Evolutionary conservation across 495 filamentous ascomycete genomes (phyloP), one percentile per base, ranked within the genome.

Genomic region (Friedmanniomyces simplex): DNA sequence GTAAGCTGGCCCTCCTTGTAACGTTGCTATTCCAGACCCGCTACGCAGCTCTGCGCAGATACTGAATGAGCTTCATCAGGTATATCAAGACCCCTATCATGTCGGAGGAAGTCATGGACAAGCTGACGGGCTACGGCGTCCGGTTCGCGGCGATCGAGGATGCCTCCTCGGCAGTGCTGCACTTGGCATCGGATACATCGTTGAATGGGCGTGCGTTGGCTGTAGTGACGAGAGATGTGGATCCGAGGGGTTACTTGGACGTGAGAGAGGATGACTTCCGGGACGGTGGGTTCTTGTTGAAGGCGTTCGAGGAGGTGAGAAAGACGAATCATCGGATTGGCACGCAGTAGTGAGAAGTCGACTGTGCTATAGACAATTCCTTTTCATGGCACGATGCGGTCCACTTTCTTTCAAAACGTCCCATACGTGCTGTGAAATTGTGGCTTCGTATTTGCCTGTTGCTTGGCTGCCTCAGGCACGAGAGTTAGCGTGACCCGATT

Each of bases 91-190:
- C 58, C 16, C 16, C 21, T 4, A 56, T 61, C 18, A 43, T 61
- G 25, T 25, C 53, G 21, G 21, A 39, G 21, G 53, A 57, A 30
- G 18, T 51, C 18, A 16, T 36, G 14, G 54, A 39, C 10, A 13
- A 18, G 13, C 22, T 61, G 3, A 37, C 48, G 47, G 8, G 16
- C 18, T 11, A 25, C 13, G 58, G 58, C 14, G 24, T 56, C 34
- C n/a, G 51, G 46, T 56, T 56, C 22, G 58, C 58, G 24, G 36
- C 20, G 18, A 39, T 24, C 8, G 58, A 51, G 39, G 58, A 61
- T 26, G 58, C 47, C 32, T 43, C 22, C 3, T 21, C 20, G 7
- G 58, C 58, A 12, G 54, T 48, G 41, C 16, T 61, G 54, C 58
- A 49, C 41, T 22, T 61, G 8, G 58, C 58, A 13, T 43, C 28